These are phyloP conservation scores for Trapa bicornis DNA, from an alignment of 345 rosid genomes.

Conservation along the genomic window DNA sequence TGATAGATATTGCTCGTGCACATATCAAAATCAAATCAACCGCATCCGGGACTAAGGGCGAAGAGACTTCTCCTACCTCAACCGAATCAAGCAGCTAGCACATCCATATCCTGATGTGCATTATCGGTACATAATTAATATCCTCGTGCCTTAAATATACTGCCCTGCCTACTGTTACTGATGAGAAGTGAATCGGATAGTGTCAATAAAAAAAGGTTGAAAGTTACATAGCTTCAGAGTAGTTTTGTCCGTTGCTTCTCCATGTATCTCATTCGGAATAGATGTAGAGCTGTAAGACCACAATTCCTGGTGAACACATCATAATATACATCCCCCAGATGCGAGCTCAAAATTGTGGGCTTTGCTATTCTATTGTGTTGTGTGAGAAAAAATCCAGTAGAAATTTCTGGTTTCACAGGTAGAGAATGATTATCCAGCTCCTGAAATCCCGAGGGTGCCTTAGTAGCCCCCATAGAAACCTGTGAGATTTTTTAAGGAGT, in stretches of 20 bases:
- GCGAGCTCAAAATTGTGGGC: neutral
- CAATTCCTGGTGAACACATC: neutral
- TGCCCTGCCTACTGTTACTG: neutral
- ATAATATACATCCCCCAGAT: neutral
- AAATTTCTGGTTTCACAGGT: neutral
- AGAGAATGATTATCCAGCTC: neutral
- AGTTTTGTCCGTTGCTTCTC: neutral
- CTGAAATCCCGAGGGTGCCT: no score
- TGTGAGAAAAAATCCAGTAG: neutral
- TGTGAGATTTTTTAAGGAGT: no score
- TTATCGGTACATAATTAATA: neutral
- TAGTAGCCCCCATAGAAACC: no score
- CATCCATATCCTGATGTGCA: neutral
- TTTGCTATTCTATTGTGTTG: no score
- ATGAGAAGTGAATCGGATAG: neutral
- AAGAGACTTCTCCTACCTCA: constrained; percentile 9
- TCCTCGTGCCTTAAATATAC: neutral
- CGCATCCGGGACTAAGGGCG: constrained; percentile 9
- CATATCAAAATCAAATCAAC: constrained; percentile 29
- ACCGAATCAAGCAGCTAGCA: constrained; percentile 22
- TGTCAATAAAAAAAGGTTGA: neutral
- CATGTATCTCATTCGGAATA: neutral
- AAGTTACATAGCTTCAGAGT: neutral
- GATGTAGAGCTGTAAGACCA: neutral
- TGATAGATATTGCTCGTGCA: constrained; percentile 44